Base-by-base conservation (phyloP, 1,139 yeast species). In the Blastobotrys raffinosifermentans region DNA sequence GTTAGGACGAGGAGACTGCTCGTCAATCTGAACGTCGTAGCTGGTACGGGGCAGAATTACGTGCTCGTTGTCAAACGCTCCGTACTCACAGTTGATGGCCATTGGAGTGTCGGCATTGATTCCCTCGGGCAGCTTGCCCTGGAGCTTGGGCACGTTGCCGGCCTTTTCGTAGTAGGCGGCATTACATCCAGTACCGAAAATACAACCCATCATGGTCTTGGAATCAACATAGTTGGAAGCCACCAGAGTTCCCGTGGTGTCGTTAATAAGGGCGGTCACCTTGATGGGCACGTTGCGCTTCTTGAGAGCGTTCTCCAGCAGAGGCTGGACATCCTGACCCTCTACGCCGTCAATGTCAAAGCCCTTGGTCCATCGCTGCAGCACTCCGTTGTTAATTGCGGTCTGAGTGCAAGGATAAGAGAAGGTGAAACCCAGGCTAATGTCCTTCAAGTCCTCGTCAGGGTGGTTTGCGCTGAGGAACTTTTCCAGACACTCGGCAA, bases 21-120 rank as follows among this genome's bases (percentile, higher is more conserved):
- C 69, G 63, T 91, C 98, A 48, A 91, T 80, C 50, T 67, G 70
- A 41, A 80, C 59, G 63, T 91, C 98, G 61, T 80, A 89, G 59
- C 79, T 80, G 48, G 95, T 89, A 68, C 96, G 77, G 60, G 97
- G 98, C 53, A 91, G 74, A 10, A 63, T 49, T 26, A 45, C 48
- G 58, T 82, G 94, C 63, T 86, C 96, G 58, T 86, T 89, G 64
- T 91, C 97, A 58, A 91, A 91, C 5, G 97, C 91, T 55, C 97
- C 97, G 67, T 91, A 91, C 69, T 91, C 98, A 71, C 97, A 89
- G 71, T 91, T 91, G 64, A 91, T 89, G 38, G 96, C 96, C 94
- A 91, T 89, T 47, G 80, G 78, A 22, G 85, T 73, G 31, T 74
- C 75, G 10, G 61, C 64, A 31, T 71, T 60, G 49, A 87, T 73